Conservation (phyloP, 768 basidiomycete genomes). For the Mrakia blollopis region DNA sequence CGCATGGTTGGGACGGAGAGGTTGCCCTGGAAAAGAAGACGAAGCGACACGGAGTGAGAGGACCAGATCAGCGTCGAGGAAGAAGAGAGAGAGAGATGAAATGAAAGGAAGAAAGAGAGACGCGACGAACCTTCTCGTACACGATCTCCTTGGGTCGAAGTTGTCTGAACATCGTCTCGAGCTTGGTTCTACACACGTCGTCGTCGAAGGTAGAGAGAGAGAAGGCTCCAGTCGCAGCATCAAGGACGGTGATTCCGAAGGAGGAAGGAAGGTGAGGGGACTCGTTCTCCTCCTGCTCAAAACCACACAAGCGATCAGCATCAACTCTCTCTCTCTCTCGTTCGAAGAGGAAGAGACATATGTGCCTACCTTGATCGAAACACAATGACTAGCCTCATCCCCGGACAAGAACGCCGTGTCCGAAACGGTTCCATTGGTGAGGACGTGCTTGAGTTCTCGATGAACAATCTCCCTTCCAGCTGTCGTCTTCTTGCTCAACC, state of each 20-base stretch:
- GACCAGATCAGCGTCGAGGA: background rate
- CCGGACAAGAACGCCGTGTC: conserved; percentile 82
- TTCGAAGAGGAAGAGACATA: background rate
- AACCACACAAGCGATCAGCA: background rate
- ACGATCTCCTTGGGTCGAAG: conserved; percentile 86
- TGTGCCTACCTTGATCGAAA: conserved; percentile 62
- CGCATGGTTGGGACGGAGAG: conserved; percentile 76
- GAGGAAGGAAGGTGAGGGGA: conserved; percentile 42
- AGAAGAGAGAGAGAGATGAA: background rate
- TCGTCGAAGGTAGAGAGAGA: conserved; percentile 83
- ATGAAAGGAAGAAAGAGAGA: background rate
- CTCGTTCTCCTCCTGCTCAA: conserved; percentile 17
- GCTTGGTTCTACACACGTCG: conserved; percentile 81
- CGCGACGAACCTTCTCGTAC: conserved; percentile 67
- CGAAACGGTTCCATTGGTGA: conserved; percentile 92
- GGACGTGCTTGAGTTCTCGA: conserved; percentile 87
- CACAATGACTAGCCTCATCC: conserved; percentile 92
- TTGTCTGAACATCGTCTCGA: conserved; percentile 91
- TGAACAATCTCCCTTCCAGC: conserved; percentile 73
- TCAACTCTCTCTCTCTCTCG: background rate
- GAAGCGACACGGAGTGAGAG: background rate
- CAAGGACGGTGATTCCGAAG: conserved; percentile 86
- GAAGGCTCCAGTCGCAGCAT: conserved; percentile 94
- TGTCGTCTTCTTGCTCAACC: conserved; percentile 44
- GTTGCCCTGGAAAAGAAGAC: conserved; percentile 64